These are phyloP conservation scores for Talaromyces trachyspermus DNA, from an alignment of 495 filamentous ascomycete genomes.

Conservation along the genomic window DNA sequence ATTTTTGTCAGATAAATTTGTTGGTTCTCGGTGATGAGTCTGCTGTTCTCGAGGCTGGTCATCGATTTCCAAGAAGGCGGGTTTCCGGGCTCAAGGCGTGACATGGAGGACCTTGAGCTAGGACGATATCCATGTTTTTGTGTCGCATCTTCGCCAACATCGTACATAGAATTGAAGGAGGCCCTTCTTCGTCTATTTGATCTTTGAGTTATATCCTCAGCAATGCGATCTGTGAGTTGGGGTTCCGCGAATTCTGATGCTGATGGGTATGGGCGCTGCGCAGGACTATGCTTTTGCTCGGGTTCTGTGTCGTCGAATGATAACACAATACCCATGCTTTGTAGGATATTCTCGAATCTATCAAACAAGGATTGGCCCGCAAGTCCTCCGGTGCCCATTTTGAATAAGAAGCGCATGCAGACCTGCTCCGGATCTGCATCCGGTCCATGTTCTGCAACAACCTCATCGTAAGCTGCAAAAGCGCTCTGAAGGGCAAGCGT, in stretches of 20 bases:
- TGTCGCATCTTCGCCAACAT: conserved; percentile 43
- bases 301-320: conserved; percentile 43
- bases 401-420: conserved; percentile 72
- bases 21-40: conserved; percentile 12
- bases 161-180: conserved; percentile 50
- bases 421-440: conserved; percentile 64
- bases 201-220: conserved; percentile 12
- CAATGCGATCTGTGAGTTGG: not conserved
- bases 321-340: conserved; percentile 59
- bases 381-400: conserved; percentile 57
- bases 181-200: conserved; percentile 41
- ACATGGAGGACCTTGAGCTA: conserved; percentile 43
- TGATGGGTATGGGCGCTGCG: not conserved
- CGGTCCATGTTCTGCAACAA: conserved; percentile 55
- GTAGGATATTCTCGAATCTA: conserved; percentile 58
- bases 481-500: conserved; percentile 63
- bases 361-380: conserved; percentile 48
- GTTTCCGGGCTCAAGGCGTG: conserved; percentile 35
- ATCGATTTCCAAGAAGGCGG: conserved; percentile 17
- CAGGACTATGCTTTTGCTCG: not conserved
- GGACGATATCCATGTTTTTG: conserved; percentile 31
- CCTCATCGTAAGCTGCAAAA: conserved; percentile 75
- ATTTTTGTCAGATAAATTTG: conserved; percentile 30
- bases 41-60: conserved; percentile 24
- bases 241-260: not conserved